Evolutionary conservation across 1,284 basidiomycete species (phyloP), one percentile per base, ranked within the genome.

Genomic region (Pterula multifida): DNA sequence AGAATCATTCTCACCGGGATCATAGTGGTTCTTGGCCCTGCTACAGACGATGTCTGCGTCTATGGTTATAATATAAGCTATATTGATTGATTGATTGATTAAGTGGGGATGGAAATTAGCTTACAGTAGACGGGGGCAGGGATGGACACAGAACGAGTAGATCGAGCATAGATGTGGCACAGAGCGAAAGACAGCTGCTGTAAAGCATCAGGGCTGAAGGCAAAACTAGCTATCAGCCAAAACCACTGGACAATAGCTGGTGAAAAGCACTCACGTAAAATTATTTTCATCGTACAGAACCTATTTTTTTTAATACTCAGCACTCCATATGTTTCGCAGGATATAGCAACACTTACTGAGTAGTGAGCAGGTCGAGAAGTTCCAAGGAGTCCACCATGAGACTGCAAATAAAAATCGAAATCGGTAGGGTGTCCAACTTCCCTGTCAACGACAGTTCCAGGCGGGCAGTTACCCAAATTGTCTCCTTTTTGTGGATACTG

Each of bases 21-120:
- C 79, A 56, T 83, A 90, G 60, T 90, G 87, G 58, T 85, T 85
- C 67, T 84, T 85, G 0, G 85, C 83, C 2, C 85, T 73, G 1
- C 81, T 72, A 57, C 85, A 90, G n/a, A 90, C 85, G 48, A 88
- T 86, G 61, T 89, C 85, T 3, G 85, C 85, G 61, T 89, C 86
- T 89, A 52, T 36, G 35, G 50, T 36, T 26, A 52, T 19, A 28
- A 44, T 28, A 52, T 50, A 48, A 53, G 35, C 48, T 47, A 52
- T 28, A 26, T 45, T 53, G 32, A 44, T 26, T 26, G 3, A 48
- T 22, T 42, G 11, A 47, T 28, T 42, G 3, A 9, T 25, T 26
- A 26, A n/a, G 17, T 32, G 6, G 15, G 15, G 28, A 32, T 15
- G 15, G 28, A 32, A 32, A 32, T 32, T 15, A 55, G 58, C 83